Evolutionary conservation across 805 yeast genomes (phyloP).

Genomic region (Barnettozyma siamensis): DNA sequence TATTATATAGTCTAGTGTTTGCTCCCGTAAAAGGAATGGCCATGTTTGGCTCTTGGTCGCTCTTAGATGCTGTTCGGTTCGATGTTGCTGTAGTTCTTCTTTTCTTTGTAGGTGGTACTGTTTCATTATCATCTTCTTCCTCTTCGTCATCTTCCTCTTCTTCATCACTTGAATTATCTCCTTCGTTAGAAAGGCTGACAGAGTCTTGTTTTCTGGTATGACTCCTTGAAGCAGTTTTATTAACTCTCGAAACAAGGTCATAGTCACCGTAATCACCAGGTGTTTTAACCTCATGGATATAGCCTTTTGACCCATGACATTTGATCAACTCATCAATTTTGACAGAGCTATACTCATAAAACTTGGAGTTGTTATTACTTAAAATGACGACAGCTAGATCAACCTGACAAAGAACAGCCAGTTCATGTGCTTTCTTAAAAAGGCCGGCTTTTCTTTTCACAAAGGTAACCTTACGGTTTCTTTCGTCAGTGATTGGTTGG

Average conservation of each 20-base stretch:
- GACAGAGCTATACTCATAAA: conserved; percentile 79
- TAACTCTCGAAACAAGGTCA: conserved; percentile 30
- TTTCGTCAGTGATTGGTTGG: conserved; percentile 83
- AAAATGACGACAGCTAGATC: conserved; percentile 87
- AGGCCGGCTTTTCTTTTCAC: conserved; percentile 92
- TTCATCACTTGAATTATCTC: conserved; percentile 10
- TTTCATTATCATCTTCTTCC: conserved; percentile 12
- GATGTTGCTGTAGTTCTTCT: conserved; percentile 4
- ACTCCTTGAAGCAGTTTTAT: not conserved
- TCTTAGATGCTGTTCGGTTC: not conserved
- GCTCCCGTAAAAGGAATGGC: conserved; percentile 5
- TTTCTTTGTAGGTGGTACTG: conserved; percentile 3
- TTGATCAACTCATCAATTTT: conserved; percentile 48
- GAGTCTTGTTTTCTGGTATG: conserved; percentile 15
- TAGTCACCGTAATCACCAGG: conserved; percentile 67
- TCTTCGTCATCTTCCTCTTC: conserved; percentile 17
- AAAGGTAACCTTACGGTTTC: conserved; percentile 82
- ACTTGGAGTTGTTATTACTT: conserved; percentile 68
- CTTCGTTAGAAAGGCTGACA: conserved; percentile 15
- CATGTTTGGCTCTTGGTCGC: not conserved
- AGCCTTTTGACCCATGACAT: conserved; percentile 29
- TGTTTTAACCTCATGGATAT: conserved; percentile 51
- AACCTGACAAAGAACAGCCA: conserved; percentile 86
- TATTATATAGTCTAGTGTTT: not conserved
- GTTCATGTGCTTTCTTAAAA: conserved; percentile 56